These are phyloP conservation scores for Pelargonium myrrhifolium DNA, from an alignment of 441 rosid genomes.

Conservation along the genomic window DNA sequence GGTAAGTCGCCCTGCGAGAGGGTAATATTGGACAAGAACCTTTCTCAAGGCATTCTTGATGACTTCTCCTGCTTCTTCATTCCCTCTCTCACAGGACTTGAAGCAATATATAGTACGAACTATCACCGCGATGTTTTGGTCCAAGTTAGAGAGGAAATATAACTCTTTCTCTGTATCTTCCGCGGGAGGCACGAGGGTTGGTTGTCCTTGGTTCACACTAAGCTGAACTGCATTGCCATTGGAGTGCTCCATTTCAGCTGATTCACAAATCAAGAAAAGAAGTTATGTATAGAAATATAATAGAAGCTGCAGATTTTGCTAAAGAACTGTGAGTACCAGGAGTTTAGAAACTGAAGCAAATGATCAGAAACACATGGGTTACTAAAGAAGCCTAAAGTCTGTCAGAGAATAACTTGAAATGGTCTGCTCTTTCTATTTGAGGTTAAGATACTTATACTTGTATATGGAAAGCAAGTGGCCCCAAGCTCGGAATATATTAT, in stretches of 20 bases:
- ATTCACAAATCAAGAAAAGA: slow-evolving; percentile 1
- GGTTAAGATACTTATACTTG: slow-evolving; percentile 7
- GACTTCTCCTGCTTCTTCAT: slow-evolving; percentile 48
- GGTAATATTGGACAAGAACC: slow-evolving; percentile 65
- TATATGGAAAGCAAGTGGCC: slow-evolving; percentile 8
- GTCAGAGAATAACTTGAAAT: slow-evolving; percentile 8
- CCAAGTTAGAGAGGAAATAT: slow-evolving; percentile 72
- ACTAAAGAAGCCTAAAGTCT: neutral
- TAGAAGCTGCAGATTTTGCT: neutral
- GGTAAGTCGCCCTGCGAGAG: slow-evolving; percentile 62
- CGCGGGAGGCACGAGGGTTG: slow-evolving; percentile 48
- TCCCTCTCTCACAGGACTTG: slow-evolving; percentile 52
- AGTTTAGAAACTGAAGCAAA: too few relatives aligned
- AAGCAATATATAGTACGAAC: slow-evolving; percentile 70
- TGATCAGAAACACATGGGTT: slow-evolving; percentile 1
- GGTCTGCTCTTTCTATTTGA: neutral
- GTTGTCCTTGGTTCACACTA: slow-evolving; percentile 36
- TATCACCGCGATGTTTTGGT: slow-evolving; percentile 69
- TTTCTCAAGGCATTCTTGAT: slow-evolving; percentile 54
- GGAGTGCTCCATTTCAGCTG: slow-evolving; percentile 35
- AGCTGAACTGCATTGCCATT: slow-evolving; percentile 33
- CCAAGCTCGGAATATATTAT: neutral
- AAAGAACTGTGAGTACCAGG: too few relatives aligned
- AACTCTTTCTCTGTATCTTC: slow-evolving; percentile 54
- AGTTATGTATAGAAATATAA: neutral